Conservation (phyloP, 176 grass and related monocot species). For the Triticum monococcum region DNA sequence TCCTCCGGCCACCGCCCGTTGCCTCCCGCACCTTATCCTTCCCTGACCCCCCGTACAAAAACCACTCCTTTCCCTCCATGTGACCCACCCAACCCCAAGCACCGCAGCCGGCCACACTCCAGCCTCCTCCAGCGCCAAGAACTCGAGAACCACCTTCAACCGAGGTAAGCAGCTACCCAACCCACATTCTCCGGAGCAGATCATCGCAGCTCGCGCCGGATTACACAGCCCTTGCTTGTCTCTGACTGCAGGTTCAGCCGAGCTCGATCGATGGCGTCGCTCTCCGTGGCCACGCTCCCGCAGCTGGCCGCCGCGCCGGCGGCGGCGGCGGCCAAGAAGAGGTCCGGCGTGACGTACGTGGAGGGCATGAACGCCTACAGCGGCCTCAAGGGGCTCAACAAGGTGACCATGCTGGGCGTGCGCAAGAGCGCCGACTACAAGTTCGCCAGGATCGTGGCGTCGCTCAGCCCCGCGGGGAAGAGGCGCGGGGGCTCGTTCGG, state of each 20-base stretch:
- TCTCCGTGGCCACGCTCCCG: conserved; percentile 48
- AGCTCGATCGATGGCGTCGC: conserved; percentile 60
- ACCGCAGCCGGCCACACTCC: conserved; percentile 22
- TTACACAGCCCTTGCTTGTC: not conserved
- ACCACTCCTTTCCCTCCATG: conserved; percentile 10
- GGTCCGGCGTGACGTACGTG: conserved; percentile 46
- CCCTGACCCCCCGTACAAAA: conserved; percentile 49
- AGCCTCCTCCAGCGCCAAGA: conserved; percentile 14
- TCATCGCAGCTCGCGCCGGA: not conserved
- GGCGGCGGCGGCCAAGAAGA: conserved; percentile 36
- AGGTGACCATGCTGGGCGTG: conserved; percentile 56
- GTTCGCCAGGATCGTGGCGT: conserved; percentile 58
- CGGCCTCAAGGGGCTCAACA: conserved; percentile 63
- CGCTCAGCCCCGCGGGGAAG: conserved; percentile 39
- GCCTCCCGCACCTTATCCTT: conserved; percentile 71
- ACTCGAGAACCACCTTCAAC: conserved; percentile 5
- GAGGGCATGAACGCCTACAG: conserved; percentile 66
- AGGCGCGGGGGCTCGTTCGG: conserved; percentile 54
- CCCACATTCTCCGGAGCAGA: not conserved
- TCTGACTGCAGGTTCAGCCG: conserved; percentile 10
- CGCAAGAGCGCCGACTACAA: conserved; percentile 51
- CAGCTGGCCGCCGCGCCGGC: conserved; percentile 23
- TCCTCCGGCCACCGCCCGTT: conserved; percentile 61
- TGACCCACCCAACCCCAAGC: conserved; percentile 15
- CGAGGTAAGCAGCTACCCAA: not conserved